Evolutionary conservation across 73 alveolate species (phyloP).

Genomic region (Uronychia setigera): DNA sequence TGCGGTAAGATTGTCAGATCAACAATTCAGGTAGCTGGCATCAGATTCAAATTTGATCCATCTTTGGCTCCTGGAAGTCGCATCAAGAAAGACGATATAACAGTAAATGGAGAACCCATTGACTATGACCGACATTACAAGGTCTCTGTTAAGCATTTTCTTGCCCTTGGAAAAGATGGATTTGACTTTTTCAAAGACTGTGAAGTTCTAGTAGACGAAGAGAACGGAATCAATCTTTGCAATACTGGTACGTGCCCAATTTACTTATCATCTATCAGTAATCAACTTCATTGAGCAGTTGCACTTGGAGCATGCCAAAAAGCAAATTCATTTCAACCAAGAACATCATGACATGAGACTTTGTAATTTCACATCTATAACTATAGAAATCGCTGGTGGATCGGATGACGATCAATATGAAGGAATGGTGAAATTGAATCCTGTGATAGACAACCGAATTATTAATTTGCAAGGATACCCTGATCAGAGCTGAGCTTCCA

Average conservation of each 20-base stretch:
- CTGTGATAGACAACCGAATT: no score
- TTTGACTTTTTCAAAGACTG: conserved; percentile 29
- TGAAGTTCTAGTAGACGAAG: conserved; percentile 21
- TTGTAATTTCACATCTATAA: not conserved
- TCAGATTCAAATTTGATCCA: conserved; percentile 49
- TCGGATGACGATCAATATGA: no score
- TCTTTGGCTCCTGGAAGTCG: conserved; percentile 46
- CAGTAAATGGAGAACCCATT: conserved; percentile 51
- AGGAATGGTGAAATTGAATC: no score
- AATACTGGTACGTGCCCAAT: not conserved
- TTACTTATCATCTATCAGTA: not conserved
- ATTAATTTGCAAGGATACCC: no score
- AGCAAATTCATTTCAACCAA: not conserved
- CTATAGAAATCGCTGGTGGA: not conserved
- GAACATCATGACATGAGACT: not conserved
- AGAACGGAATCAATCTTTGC: not conserved
- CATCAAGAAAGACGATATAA: conserved; percentile 35
- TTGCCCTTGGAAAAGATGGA: conserved; percentile 74
- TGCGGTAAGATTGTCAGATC: conserved; percentile 10
- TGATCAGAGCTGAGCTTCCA: no score
- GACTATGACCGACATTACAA: conserved; percentile 49
- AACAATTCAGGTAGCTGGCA: conserved; percentile 50
- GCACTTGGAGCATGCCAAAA: not conserved
- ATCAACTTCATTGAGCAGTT: not conserved
- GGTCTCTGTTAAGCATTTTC: conserved; percentile 51